These are phyloP conservation scores for Mimosa pudica DNA, from an alignment of 306 rosid species.

Conservation along the genomic window DNA sequence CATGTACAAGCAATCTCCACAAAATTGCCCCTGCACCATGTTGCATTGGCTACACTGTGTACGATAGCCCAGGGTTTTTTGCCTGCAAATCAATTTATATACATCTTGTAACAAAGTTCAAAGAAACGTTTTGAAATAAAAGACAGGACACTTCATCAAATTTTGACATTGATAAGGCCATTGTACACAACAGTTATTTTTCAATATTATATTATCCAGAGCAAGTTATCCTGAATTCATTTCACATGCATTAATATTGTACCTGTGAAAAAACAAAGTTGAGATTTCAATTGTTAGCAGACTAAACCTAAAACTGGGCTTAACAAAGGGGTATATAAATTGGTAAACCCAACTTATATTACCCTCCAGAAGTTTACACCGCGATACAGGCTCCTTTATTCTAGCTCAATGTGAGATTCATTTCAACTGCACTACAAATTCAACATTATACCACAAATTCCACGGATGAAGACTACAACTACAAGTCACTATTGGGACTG, in stretches of 20 bases:
- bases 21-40: slow-evolving; percentile 84
- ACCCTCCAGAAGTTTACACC: no score
- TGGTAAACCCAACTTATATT: no score
- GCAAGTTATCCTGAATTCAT: not conserved
- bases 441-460: no score
- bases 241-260: not conserved
- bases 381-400: no score
- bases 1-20: slow-evolving; percentile 98
- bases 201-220: slow-evolving; percentile 12
- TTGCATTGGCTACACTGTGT: slow-evolving; percentile 75
- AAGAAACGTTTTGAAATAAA: not conserved
- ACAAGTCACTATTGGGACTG: no score
- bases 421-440: no score
- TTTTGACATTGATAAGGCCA: slow-evolving; percentile 10
- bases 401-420: no score
- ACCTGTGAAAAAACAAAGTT: not conserved
- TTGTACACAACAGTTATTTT: not conserved
- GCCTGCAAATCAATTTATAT: slow-evolving; percentile 58
- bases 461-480: no score
- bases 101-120: slow-evolving; percentile 33
- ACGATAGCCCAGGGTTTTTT: slow-evolving; percentile 85
- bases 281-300: no score
- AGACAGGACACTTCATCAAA: not conserved
- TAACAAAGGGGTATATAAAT: no score
- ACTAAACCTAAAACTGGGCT: no score